A percentile compares a stretch with the other conserved stretches of the same genome.
Conservation (phyloP, 768 basidiomycete genomes). For the Cantharellus cinnabarinus region DNA sequence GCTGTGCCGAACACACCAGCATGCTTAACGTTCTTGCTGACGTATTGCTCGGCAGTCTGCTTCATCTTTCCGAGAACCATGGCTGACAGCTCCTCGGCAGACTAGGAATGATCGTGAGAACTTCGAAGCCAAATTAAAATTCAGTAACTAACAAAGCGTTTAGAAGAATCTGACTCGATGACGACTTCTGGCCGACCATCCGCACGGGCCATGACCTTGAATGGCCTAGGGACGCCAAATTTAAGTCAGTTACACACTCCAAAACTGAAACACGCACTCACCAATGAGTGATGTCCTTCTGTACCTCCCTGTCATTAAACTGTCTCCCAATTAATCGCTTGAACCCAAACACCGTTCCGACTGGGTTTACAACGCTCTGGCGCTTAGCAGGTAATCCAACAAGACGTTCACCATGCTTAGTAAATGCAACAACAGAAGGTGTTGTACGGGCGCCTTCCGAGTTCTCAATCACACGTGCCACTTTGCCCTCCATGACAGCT, state of each 20-base stretch:
- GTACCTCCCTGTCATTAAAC: conserved; percentile 82
- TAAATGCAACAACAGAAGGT: conserved; percentile 96
- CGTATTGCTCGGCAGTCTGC: conserved; percentile 82
- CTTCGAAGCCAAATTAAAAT: neutral
- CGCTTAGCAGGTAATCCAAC: conserved; percentile 94
- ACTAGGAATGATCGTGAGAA: conserved; percentile 24
- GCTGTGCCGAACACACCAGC: conserved; percentile 18
- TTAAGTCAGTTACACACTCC: neutral
- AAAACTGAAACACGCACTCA: conserved; percentile 16
- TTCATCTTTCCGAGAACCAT: conserved; percentile 87
- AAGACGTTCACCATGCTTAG: conserved; percentile 91
- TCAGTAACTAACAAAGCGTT: too few species aligned
- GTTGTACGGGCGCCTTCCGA: conserved; percentile 95
- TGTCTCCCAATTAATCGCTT: conserved; percentile 90
- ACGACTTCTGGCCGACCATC: conserved; percentile 65
- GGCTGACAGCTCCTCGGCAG: conserved; percentile 67
- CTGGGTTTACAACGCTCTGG: conserved; percentile 87
- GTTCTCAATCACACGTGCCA: conserved; percentile 90
- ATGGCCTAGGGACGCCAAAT: conserved; percentile 35
- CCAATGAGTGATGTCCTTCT: conserved; percentile 78
- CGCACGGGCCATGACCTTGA: conserved; percentile 47
- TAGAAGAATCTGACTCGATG: conserved; percentile 44
- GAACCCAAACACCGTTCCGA: conserved; percentile 86
- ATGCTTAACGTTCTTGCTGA: conserved; percentile 87
- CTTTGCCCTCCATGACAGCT: conserved; percentile 89